Evolutionary conservation across 2,329 filamentous ascomycete species (phyloP).

Genomic region (Drechslerella stenobrocha): DNA sequence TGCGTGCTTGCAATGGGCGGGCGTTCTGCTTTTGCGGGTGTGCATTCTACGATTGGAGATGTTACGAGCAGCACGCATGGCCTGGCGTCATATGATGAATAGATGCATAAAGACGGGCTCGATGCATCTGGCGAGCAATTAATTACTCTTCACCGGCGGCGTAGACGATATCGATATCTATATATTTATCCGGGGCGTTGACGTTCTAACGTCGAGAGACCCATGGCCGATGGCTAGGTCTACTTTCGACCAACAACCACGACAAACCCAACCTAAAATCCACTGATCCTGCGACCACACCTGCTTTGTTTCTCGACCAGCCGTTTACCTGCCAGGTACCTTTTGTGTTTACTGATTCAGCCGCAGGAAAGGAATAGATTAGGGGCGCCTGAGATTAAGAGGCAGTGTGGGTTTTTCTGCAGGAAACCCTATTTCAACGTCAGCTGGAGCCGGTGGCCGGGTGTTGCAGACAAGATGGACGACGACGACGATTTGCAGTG

Average conservation of each 20-base stretch:
- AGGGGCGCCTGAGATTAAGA: neutral
- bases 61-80: constrained; percentile 24
- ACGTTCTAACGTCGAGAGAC: too few species aligned
- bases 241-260: too few species aligned
- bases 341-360: constrained; percentile 17
- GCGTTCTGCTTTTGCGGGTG: neutral
- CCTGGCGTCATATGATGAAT: constrained; percentile 42
- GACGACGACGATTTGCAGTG: constrained; percentile 46
- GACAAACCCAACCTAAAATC: constrained; percentile 33
- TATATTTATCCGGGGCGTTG: too few species aligned
- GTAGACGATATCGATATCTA: neutral
- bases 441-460: neutral
- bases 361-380: constrained; percentile 20
- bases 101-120: constrained; percentile 20
- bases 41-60: constrained; percentile 22
- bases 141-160: too few species aligned
- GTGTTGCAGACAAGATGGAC: constrained; percentile 44
- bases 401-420: constrained; percentile 15
- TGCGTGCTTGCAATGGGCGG: neutral
- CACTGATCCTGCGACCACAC: constrained; percentile 34
- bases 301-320: neutral
- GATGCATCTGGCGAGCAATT: constrained; percentile 1
- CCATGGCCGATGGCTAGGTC: too few species aligned
- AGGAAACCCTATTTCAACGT: constrained; percentile 47
- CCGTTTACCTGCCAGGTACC: constrained; percentile 7